A percentile compares a stretch with the other conserved stretches of the same genome.
Conservation (phyloP, 106 monocot genomes). For the Dioscorea alata region DNA sequence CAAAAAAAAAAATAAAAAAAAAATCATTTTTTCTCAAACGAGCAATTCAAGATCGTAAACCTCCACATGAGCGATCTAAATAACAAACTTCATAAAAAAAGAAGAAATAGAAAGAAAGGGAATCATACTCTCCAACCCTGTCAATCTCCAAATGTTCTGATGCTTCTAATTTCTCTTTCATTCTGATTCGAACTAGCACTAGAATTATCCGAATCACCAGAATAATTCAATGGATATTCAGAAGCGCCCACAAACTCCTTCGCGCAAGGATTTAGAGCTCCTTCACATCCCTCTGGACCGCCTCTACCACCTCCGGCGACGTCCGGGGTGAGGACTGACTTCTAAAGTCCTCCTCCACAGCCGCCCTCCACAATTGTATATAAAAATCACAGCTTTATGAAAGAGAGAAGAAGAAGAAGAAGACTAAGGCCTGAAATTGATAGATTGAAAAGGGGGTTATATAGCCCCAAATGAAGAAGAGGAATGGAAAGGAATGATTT, state of each 20-base stretch:
- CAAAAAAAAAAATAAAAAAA: not conserved
- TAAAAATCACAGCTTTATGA: not conserved
- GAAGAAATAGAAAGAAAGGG: not conserved
- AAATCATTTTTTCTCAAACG: no score
- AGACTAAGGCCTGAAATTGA: no score
- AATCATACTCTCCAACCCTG: slow-evolving; percentile 2
- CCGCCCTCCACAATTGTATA: slow-evolving; percentile 24
- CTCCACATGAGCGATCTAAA: not conserved
- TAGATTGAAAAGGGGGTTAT: no score
- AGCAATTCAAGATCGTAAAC: not conserved
- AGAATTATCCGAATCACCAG: slow-evolving; percentile 3
- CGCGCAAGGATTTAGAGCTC: slow-evolving; percentile 54
- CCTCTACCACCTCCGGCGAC: not conserved
- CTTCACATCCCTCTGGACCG: slow-evolving; percentile 29
- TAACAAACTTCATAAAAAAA: not conserved
- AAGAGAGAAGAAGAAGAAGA: no score
- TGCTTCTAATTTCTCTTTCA: slow-evolving; percentile 31
- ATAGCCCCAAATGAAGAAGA: no score
- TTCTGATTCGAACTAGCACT: slow-evolving; percentile 2
- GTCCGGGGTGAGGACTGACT: slow-evolving; percentile 15
- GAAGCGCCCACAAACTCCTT: slow-evolving; percentile 42
- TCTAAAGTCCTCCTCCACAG: slow-evolving; percentile 29
- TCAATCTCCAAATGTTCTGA: slow-evolving; percentile 1
- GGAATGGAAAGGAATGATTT: no score
- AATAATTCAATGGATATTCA: slow-evolving; percentile 4